A percentile compares a stretch with the other conserved stretches of the same genome.
These are phyloP conservation scores for Croton setiger DNA, from an alignment of 441 rosid species.

Conservation along the genomic window DNA sequence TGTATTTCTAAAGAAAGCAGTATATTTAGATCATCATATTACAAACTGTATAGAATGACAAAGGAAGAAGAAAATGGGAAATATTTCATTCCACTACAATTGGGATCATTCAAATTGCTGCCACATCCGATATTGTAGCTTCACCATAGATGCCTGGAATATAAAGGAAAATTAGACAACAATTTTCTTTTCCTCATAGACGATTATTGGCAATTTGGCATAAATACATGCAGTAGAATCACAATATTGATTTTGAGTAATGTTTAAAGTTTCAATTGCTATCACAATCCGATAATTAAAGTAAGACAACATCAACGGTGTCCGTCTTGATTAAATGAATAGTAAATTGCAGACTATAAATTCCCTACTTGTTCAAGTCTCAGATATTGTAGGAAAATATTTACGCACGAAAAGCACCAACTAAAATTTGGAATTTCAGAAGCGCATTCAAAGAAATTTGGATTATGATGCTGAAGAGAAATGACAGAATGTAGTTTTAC, in stretches of 20 bases:
- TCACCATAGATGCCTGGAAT: slow-evolving; percentile 34
- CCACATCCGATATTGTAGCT: not conserved
- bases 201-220: too few relatives aligned
- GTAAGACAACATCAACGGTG: not conserved
- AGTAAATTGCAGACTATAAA: not conserved
- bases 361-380: not conserved
- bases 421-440: not conserved
- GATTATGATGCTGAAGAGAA: not conserved
- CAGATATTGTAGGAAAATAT: not conserved
- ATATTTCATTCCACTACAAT: slow-evolving; percentile 4
- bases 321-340: not conserved
- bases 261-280: not conserved
- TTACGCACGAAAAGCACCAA: not conserved
- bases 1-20: not conserved
- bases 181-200: slow-evolving; percentile 5
- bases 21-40: not conserved
- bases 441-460: not conserved
- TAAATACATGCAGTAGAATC: not conserved
- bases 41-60: not conserved
- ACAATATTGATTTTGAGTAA: not conserved
- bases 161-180: slow-evolving; percentile 5
- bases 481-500: not conserved
- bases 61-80: not conserved
- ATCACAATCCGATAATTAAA: not conserved
- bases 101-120: slow-evolving; percentile 1